These are phyloP conservation scores for Phytophthora pistaciae DNA, from an alignment of 352 stramenopile species.

Conservation along the genomic window DNA sequence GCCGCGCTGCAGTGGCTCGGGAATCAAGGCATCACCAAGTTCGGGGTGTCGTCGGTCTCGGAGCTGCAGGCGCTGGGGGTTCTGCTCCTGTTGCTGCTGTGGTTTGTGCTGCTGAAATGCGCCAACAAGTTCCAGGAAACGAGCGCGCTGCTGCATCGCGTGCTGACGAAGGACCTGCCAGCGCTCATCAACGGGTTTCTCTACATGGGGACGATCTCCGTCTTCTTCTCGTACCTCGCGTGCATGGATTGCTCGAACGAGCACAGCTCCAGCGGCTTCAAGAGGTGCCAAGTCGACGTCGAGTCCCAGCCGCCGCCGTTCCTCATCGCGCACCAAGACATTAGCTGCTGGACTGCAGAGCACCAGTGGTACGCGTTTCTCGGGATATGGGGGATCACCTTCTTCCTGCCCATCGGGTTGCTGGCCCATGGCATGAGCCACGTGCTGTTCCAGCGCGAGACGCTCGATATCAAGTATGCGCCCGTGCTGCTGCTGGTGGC, in stretches of 20 bases:
- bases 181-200: conserved; percentile 55
- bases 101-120: conserved; percentile 71
- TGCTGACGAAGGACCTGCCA: conserved; percentile 69
- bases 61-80: conserved; percentile 41
- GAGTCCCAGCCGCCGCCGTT: conserved; percentile 33
- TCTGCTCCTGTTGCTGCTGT: conserved; percentile 37
- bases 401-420: conserved; percentile 68
- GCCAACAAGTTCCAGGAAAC: conserved; percentile 77
- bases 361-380: conserved; percentile 62
- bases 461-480: conserved; percentile 71
- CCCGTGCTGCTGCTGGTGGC: conserved; percentile 58
- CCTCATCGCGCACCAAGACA: conserved; percentile 48
- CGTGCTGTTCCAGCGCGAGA: conserved; percentile 69
- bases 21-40: conserved; percentile 26
- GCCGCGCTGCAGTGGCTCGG: conserved; percentile 52
- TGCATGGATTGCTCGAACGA: conserved; percentile 47
- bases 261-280: conserved; percentile 4
- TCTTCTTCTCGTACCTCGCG: conserved; percentile 67
- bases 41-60: conserved; percentile 19
- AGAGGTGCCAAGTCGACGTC: conserved; percentile 1
- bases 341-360: conserved; percentile 52
- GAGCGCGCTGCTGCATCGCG: conserved; percentile 53
- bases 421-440: conserved; percentile 72
- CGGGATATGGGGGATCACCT: conserved; percentile 62
- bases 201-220: conserved; percentile 71